Evolutionary conservation across 768 basidiomycete species (phyloP).

Genomic region (Baorangia bicolor): DNA sequence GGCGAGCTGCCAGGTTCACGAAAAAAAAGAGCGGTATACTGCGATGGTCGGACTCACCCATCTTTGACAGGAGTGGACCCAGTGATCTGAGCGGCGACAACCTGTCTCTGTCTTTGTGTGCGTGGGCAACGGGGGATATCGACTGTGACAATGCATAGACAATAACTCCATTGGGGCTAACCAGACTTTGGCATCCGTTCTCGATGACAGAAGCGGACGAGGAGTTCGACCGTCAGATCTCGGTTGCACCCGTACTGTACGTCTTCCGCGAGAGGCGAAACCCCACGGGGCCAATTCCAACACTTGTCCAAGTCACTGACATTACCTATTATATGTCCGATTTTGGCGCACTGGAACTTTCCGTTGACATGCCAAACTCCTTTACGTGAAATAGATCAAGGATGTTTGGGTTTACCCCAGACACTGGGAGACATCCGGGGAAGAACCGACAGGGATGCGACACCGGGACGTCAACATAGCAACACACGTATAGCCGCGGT

Average conservation of each 20-base stretch:
- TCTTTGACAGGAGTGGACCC: too few species aligned
- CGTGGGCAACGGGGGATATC: not conserved
- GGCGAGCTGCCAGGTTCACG: not conserved
- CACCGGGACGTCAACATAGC: not conserved
- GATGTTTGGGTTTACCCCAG: slow-evolving; percentile 4
- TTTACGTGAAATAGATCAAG: slow-evolving; percentile 2
- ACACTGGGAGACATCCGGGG: not conserved
- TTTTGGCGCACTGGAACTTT: not conserved
- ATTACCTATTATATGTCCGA: not conserved
- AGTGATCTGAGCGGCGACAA: not conserved
- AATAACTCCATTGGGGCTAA: not conserved
- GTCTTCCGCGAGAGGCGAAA: not conserved
- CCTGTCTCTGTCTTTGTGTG: not conserved
- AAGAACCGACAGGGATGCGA: not conserved
- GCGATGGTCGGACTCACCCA: not conserved
- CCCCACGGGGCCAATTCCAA: not conserved
- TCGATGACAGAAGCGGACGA: not conserved
- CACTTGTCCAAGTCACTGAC: not conserved
- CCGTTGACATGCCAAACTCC: not conserved
- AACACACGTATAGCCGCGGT: not conserved
- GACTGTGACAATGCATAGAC: not conserved
- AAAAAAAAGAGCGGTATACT: not conserved
- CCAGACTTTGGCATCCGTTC: not conserved
- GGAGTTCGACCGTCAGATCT: not conserved
- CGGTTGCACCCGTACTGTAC: not conserved